Conservation (phyloP, 2,329 filamentous ascomycete species). For the Metarhizium humberi region DNA sequence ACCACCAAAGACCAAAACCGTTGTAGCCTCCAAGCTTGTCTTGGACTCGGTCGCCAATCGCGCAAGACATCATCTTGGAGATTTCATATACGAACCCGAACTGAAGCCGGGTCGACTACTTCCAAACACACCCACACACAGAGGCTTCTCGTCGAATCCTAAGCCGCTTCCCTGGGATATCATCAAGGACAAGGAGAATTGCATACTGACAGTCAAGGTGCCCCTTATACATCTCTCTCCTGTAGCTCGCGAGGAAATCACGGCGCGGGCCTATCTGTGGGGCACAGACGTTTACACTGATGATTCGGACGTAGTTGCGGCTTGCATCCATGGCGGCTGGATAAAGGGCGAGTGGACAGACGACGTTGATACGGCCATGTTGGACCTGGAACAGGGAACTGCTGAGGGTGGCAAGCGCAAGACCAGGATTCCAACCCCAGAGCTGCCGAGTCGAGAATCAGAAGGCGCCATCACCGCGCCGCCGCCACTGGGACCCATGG, state of each 20-base stretch:
- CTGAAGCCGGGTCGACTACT: constrained; percentile 45
- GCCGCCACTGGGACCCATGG: constrained; percentile 51
- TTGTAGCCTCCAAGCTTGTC: constrained; percentile 59
- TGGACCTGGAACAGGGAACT: constrained; percentile 41
- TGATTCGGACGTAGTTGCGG: constrained; percentile 86
- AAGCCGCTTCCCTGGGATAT: constrained; percentile 67
- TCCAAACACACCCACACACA: constrained; percentile 27
- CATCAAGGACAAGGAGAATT: constrained; percentile 71
- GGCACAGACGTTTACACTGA: constrained; percentile 93
- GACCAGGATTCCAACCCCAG: constrained; percentile 17
- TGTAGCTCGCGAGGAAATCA: constrained; percentile 71
- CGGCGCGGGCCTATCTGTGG: constrained; percentile 72
- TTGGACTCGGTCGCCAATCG: constrained; percentile 61
- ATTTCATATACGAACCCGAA: constrained; percentile 67
- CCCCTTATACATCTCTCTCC: constrained; percentile 67
- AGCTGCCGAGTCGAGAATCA: constrained; percentile 25
- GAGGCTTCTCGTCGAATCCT: constrained; percentile 46
- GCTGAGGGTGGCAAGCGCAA: constrained; percentile 20
- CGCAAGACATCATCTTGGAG: constrained; percentile 74
- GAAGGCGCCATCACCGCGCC: constrained; percentile 41
- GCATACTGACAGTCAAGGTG: constrained; percentile 81
- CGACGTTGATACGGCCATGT: constrained; percentile 60
- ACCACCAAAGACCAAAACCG: constrained; percentile 53
- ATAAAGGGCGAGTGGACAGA: constrained; percentile 81
- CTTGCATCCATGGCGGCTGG: constrained; percentile 89